phyloP scores from a whole-genome alignment of 768 basidiomycete species.

The Suillus clintonianus region DNA sequence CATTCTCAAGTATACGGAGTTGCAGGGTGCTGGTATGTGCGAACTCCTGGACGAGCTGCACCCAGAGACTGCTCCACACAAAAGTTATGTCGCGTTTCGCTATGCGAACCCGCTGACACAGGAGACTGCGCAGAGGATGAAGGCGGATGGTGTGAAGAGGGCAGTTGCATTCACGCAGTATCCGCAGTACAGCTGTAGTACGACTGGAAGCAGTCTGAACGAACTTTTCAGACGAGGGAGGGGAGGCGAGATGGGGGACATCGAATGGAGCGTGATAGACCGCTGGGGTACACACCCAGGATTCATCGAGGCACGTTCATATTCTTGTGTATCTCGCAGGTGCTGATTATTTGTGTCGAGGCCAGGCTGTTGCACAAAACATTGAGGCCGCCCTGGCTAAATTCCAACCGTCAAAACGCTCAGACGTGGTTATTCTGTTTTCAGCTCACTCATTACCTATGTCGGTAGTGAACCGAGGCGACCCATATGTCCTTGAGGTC shows the following conservation, averaged over 20 bases:
- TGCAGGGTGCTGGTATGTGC: conserved; percentile 91
- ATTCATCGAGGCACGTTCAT: conserved; percentile 80
- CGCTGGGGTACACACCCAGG: conserved; percentile 96
- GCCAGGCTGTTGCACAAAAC: conserved; percentile 87
- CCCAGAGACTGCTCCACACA: conserved; percentile 92
- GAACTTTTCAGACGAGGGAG: conserved; percentile 77
- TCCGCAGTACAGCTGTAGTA: conserved; percentile 98
- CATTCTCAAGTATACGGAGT: conserved; percentile 84
- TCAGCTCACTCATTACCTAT: conserved; percentile 98
- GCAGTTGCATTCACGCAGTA: conserved; percentile 98
- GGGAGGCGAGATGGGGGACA: conserved; percentile 59
- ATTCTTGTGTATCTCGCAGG: background rate
- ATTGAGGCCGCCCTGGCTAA: conserved; percentile 79
- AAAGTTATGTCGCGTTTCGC: conserved; percentile 93
- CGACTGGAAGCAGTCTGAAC: conserved; percentile 96
- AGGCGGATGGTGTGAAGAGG: conserved; percentile 85
- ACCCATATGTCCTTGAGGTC: conserved; percentile 95
- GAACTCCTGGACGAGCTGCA: conserved; percentile 91
- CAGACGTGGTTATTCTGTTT: conserved; percentile 83
- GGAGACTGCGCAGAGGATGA: conserved; percentile 80
- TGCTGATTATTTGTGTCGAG: conserved; percentile 6
- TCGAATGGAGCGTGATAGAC: conserved; percentile 98
- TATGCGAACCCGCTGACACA: conserved; percentile 90
- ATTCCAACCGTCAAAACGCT: conserved; percentile 71
- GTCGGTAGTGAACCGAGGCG: conserved; percentile 98